These are phyloP conservation scores for Cercophora sp. DNA, from an alignment of 495 filamentous ascomycete genomes.

Conservation along the genomic window DNA sequence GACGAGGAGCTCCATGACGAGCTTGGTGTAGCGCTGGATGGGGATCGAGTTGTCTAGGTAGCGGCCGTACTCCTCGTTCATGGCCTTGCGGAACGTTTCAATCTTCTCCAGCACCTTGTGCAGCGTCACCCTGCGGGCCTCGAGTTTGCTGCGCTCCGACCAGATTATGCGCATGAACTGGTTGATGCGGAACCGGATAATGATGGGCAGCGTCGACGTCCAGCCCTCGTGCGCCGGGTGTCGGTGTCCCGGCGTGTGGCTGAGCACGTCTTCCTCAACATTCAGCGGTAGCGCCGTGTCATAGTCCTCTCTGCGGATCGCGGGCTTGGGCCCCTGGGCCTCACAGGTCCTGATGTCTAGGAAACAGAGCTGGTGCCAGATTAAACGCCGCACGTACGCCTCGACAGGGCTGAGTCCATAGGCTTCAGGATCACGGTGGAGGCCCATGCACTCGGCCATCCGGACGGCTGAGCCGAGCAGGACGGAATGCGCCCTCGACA, in stretches of 20 bases:
- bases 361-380: constrained; percentile 73
- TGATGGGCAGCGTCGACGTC: constrained; percentile 62
- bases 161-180: constrained; percentile 67
- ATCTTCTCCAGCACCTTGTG: constrained; percentile 56
- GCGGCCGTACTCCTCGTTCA: constrained; percentile 57
- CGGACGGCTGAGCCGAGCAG: constrained; percentile 65
- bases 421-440: constrained; percentile 65
- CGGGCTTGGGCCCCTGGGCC: constrained; percentile 64
- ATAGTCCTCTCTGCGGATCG: constrained; percentile 67
- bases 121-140: constrained; percentile 54
- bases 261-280: constrained; percentile 58
- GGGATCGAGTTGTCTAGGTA: constrained; percentile 54
- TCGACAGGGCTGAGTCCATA: constrained; percentile 64
- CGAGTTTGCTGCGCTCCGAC: constrained; percentile 58
- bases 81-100: constrained; percentile 54
- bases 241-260: constrained; percentile 16
- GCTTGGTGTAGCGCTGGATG: constrained; percentile 54
- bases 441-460: constrained; percentile 71
- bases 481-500: constrained; percentile 67
- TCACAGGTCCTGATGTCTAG: constrained; percentile 75
- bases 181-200: constrained; percentile 67
- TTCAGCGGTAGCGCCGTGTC: constrained; percentile 66
- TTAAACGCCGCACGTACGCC: constrained; percentile 66
- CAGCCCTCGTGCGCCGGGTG: constrained; percentile 47
- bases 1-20: constrained; percentile 59